phyloP scores from a whole-genome alignment of 805 yeast species.

The Hanseniaspora occidentalis region DNA sequence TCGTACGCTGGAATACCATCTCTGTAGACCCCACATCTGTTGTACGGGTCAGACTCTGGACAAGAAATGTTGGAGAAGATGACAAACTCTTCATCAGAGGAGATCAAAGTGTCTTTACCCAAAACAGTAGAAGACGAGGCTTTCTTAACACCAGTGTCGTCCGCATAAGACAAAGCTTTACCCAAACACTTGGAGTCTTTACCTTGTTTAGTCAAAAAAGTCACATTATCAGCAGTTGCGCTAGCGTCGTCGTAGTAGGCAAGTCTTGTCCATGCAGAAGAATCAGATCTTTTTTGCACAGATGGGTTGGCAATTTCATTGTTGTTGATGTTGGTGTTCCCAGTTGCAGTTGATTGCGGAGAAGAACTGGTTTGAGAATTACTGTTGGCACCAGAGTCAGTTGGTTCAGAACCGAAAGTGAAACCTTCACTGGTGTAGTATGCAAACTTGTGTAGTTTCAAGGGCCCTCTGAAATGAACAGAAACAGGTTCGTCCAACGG shows the following conservation, averaged over 20 bases:
- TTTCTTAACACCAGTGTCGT: constrained; percentile 35
- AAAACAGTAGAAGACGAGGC: constrained; percentile 39
- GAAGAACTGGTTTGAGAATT: neutral
- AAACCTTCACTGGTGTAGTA: constrained; percentile 39
- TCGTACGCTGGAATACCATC: constrained; percentile 63
- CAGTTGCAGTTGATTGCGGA: neutral
- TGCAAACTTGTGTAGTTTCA: constrained; percentile 46
- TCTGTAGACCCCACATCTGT: constrained; percentile 71
- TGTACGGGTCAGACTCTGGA: constrained; percentile 36
- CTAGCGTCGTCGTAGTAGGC: constrained; percentile 45
- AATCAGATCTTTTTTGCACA: constrained; percentile 5
- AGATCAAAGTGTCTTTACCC: constrained; percentile 33
- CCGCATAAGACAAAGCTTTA: constrained; percentile 52
- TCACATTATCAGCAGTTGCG: constrained; percentile 46
- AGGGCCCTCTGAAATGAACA: constrained; percentile 72
- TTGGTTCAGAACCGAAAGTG: constrained; percentile 15
- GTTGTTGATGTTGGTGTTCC: no score
- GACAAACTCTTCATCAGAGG: constrained; percentile 46
- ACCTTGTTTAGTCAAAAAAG: constrained; percentile 58
- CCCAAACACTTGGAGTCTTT: constrained; percentile 52
- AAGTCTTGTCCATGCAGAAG: constrained; percentile 42
- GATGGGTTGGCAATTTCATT: neutral
- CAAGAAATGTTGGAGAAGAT: constrained; percentile 51
- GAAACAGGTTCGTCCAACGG: constrained; percentile 57
- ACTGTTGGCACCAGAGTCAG: constrained; percentile 6